Evolutionary conservation across 1,284 basidiomycete species (phyloP), one percentile per base, ranked within the genome.

Genomic region (Boletus holoroseus): DNA sequence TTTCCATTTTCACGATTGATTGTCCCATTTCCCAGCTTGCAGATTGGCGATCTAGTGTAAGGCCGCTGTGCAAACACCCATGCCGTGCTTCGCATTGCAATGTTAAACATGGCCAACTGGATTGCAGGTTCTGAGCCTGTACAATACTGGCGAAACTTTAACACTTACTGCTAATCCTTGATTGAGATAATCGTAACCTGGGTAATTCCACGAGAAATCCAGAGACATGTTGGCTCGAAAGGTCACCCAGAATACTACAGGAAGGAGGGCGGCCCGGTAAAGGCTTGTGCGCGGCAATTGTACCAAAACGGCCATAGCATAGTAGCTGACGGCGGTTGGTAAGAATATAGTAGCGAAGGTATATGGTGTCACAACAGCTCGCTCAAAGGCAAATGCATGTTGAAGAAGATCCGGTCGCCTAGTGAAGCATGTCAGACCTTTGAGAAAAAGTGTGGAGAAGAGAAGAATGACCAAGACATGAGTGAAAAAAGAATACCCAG

Each of bases 251-350:
- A 56, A 47, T 7, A 64, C 51, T 0, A 56, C 16, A 5, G 66
- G 68, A 42, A 69, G 65, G 32, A 69, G 42, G 31, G 65, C 57
- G 1, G 18, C 12, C 36, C 57, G 55, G 44, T 54, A 55, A 11
- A 65, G 8, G 18, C 13, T 20, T n/a, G 58, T 57, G 15, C 26
- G 46, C 7, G 55, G 60, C 4, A 66, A 39, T 38, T 69, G 67
- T 1, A 68, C 62, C 24, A 66, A 44, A 22, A 69, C 49, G 2
- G 67, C 64, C 66, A 69, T 67, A 11, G 24, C 44, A 44, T 65
- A 67, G 47, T 47, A 56, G 15, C 51, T 37, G 28, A 56, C 31
- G 16, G 54, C 3, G 12, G 43, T 41, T 3, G 64, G 67, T n/a
- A 58, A 0, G 22, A 68, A 24, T 18, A 51, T 28, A 1, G 62